Evolutionary conservation across 2,329 filamentous ascomycete genomes (phyloP).

Genomic region (Didymella sp.): DNA sequence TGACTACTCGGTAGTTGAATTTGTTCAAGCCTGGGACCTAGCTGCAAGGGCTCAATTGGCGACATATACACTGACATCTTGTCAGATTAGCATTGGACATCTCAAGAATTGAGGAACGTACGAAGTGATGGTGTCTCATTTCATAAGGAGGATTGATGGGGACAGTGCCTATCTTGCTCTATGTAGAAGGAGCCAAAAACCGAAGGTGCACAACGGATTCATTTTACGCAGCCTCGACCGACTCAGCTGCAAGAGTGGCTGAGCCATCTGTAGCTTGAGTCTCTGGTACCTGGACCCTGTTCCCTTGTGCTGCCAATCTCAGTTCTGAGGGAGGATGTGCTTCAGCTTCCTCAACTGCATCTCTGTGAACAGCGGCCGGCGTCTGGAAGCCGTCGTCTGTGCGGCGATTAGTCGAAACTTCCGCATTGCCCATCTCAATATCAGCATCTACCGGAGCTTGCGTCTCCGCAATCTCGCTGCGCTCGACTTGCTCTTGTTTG

Average conservation of each 20-base stretch:
- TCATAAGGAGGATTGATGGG: no score
- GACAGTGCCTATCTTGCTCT: no score
- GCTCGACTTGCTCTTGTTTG: constrained; percentile 35
- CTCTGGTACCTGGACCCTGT: constrained; percentile 6
- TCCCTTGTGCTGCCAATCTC: neutral
- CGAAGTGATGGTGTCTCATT: neutral
- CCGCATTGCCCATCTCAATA: constrained; percentile 34
- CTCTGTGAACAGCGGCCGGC: no score
- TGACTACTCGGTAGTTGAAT: no score
- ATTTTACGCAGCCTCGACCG: neutral
- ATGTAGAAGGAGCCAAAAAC: neutral
- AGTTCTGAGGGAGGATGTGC: no score
- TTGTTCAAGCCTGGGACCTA: no score
- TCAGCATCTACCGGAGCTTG: constrained; percentile 26
- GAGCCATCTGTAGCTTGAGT: constrained; percentile 3
- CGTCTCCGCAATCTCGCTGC: constrained; percentile 17
- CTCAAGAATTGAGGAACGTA: neutral
- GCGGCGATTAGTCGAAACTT: neutral
- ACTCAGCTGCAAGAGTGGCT: neutral
- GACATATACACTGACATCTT: neutral
- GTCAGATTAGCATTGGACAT: neutral
- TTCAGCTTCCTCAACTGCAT: neutral
- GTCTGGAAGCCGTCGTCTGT: neutral
- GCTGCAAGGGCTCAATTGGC: neutral
- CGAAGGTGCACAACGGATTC: neutral